phyloP scores from a whole-genome alignment of 306 rosid genomes.

The Delonix regia region DNA sequence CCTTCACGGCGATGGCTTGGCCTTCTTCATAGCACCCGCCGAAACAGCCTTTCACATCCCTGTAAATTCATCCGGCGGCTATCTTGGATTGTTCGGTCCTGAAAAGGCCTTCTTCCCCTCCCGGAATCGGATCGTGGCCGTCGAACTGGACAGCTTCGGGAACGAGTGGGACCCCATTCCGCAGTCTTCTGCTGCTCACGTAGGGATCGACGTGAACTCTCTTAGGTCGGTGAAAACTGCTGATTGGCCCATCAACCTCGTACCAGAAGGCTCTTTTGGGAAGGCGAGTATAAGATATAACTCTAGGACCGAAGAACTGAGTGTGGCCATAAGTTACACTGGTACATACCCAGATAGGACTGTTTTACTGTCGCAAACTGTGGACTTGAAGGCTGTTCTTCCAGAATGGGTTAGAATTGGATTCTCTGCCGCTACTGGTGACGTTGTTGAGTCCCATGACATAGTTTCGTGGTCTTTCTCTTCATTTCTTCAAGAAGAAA shows the following conservation, averaged over 20 bases:
- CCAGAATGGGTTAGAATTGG: conserved; percentile 42
- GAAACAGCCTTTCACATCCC: conserved; percentile 36
- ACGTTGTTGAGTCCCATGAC: neutral
- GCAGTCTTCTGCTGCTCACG: conserved; percentile 28
- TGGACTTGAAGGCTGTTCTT: conserved; percentile 30
- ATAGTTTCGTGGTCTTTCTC: conserved; percentile 11
- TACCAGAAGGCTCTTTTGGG: neutral
- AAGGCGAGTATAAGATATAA: conserved; percentile 28
- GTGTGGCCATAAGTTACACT: conserved; percentile 6
- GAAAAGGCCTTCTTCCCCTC: conserved; percentile 14
- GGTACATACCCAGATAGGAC: neutral
- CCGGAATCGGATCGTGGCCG: conserved; percentile 43
- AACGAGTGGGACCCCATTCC: conserved; percentile 53
- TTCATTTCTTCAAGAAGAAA: neutral
- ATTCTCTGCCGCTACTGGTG: conserved; percentile 31
- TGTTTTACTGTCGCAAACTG: neutral
- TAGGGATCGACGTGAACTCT: conserved; percentile 52
- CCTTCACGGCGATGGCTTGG: conserved; percentile 47
- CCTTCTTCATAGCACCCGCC: conserved; percentile 56
- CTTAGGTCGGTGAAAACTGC: neutral
- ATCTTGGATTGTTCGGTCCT: conserved; percentile 29
- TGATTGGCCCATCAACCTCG: conserved; percentile 1
- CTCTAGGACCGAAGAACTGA: neutral
- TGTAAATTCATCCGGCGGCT: conserved; percentile 33
- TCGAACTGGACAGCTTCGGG: conserved; percentile 55